Base-by-base conservation (phyloP, 2,329 filamentous ascomycete species). In the Thelonectria olida region DNA sequence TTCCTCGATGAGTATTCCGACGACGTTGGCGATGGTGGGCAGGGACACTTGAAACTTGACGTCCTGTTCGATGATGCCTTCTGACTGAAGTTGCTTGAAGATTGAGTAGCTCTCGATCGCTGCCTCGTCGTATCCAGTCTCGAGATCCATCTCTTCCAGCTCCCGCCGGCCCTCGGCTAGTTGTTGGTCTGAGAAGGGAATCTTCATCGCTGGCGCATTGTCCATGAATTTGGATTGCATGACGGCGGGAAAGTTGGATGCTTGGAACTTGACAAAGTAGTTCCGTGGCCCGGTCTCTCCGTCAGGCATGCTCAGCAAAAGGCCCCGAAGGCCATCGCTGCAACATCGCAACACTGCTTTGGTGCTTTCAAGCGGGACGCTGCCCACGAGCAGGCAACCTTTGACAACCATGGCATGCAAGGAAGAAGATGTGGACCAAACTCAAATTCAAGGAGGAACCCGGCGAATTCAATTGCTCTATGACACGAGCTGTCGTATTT, bases 1-100 rank as follows among this genome's bases (percentile, higher is more conserved):
- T n/a, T n/a, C n/a, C n/a, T n/a, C n/a, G n/a, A 51, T 51, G 6
- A 57, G 36, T 19, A 57, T 17, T 2, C 36, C 38, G 10, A 57
- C 27, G 12, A 57, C 54, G n/a, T 57, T 57, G 20, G 54, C 54
- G 23, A 57, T 38, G 4, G 54, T 57, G 8, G 54, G 54, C 27
- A 57, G 38, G 2, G 45, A 57, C 15, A 57, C 54, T 36, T 57
- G 47, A 19, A 57, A 57, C 28, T 57, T 57, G 12, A 55, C 53
- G 19, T 39, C n/a, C 17, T 41, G 38, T 27, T 25, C 53, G 17
- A 48, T 31, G 19, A 55, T 19, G 7, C 53, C 53, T 22, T 49
- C 17, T 5, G 25, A 17, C 23, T 28, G 42, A 8, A 55, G 7
- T 8, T 42, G 36, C 8, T 31, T 31, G 15, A 55, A 55, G 12